These are phyloP conservation scores for Ophiognomonia clavigignenti-juglandacearum DNA, from an alignment of 2,329 filamentous ascomycete species.

Conservation along the genomic window DNA sequence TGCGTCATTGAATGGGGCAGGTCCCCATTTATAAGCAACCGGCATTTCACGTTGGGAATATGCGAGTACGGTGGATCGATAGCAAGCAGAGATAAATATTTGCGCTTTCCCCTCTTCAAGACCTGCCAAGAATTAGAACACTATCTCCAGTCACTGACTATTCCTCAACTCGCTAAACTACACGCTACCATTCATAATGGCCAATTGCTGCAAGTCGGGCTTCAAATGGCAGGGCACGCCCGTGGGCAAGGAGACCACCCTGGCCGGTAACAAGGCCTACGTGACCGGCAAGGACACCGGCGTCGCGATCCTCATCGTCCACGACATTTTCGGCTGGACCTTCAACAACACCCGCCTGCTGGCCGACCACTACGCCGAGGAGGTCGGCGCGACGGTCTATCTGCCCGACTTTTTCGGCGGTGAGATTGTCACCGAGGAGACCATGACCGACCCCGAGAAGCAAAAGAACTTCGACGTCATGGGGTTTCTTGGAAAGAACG, in stretches of 20 bases:
- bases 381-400: slow-evolving; percentile 39
- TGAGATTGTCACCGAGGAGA: background rate
- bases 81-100: too few species aligned
- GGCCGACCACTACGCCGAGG: slow-evolving; percentile 42
- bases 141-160: too few species aligned
- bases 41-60: too few species aligned
- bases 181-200: background rate
- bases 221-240: background rate
- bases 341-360: slow-evolving; percentile 43
- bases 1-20: too few species aligned
- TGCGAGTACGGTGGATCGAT: too few species aligned
- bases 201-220: background rate
- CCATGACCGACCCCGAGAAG: background rate
- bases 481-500: background rate
- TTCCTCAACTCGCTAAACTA: too few species aligned
- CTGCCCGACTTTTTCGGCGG: slow-evolving; percentile 41
- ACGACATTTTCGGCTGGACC: slow-evolving; percentile 47
- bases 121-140: too few species aligned
- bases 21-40: too few species aligned
- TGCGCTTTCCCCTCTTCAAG: too few species aligned
- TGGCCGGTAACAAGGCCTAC: slow-evolving; percentile 23
- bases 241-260: background rate
- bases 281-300: slow-evolving; percentile 32
- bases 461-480: background rate
- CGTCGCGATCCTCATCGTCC: slow-evolving; percentile 42